These are phyloP conservation scores for Quercus agrifolia DNA, from an alignment of 306 rosid species.

Conservation along the genomic window DNA sequence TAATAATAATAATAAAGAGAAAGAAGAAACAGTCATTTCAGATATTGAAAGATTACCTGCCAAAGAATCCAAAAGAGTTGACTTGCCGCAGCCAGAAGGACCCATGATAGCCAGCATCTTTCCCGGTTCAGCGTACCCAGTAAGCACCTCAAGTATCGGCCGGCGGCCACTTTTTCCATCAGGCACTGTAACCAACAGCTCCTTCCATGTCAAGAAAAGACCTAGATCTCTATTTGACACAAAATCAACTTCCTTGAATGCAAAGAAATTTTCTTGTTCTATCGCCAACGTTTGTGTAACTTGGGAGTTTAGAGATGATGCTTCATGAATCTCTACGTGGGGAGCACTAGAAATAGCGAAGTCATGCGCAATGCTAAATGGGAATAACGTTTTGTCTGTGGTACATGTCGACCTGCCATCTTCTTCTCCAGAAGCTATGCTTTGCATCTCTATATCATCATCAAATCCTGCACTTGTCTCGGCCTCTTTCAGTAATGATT, in stretches of 20 bases:
- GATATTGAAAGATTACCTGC: slow-evolving; percentile 33
- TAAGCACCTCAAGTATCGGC: slow-evolving; percentile 31
- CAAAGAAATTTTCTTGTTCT: background rate
- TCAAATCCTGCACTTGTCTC: background rate
- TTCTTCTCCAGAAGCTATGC: slow-evolving; percentile 2
- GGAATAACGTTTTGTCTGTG: slow-evolving; percentile 4
- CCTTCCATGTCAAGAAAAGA: slow-evolving; percentile 30
- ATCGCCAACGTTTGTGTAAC: background rate
- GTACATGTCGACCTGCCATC: background rate
- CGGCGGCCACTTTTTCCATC: slow-evolving; percentile 12
- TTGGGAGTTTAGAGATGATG: background rate
- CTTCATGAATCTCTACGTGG: background rate
- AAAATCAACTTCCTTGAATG: background rate
- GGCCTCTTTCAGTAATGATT: background rate
- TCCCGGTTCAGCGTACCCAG: slow-evolving; percentile 62
- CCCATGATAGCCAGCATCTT: slow-evolving; percentile 75
- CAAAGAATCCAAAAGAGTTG: slow-evolving; percentile 69
- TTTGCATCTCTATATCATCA: background rate
- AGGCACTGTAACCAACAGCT: slow-evolving; percentile 29
- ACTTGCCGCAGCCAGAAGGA: slow-evolving; percentile 77
- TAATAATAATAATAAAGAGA: too few species aligned
- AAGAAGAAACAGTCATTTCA: background rate
- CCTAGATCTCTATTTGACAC: background rate
- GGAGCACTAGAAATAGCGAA: background rate
- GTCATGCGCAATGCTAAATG: slow-evolving; percentile 11